phyloP scores from a whole-genome alignment of 75 land plant species.

The Azolla pinnata region DNA sequence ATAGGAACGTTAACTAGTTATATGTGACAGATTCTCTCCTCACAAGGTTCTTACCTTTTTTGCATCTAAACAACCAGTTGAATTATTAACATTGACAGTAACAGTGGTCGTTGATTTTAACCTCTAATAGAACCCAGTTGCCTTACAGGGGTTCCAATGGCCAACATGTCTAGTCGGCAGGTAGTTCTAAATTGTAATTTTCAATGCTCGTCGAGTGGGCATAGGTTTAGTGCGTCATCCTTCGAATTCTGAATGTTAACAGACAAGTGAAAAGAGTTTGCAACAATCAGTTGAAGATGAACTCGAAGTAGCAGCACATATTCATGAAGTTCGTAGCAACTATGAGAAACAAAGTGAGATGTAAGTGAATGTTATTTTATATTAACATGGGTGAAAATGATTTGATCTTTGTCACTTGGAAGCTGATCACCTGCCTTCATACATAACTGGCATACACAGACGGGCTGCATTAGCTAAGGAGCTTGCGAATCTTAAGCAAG shows the following conservation, averaged over 20 bases:
- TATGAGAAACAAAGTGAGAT: slow-evolving; percentile 68
- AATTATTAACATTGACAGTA: no score
- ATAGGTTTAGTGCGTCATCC: no score
- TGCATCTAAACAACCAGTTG: no score
- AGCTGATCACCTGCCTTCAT: not conserved
- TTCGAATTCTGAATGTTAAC: not conserved
- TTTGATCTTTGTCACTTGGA: no score
- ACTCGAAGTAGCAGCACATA: slow-evolving; percentile 71
- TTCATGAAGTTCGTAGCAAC: slow-evolving; percentile 89
- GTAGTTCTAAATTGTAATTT: slow-evolving; percentile 21
- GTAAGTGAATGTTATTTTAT: slow-evolving; percentile 64
- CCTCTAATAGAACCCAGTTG: no score
- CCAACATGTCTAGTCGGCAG: slow-evolving; percentile 37
- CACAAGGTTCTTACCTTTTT: no score
- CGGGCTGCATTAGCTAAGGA: slow-evolving; percentile 78
- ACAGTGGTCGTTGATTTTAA: no score
- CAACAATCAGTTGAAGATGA: slow-evolving; percentile 77
- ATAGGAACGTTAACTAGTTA: no score
- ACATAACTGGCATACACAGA: no score
- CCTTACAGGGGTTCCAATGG: slow-evolving; percentile 31
- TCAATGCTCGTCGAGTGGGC: no score
- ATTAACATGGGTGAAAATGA: no score
- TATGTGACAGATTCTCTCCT: no score
- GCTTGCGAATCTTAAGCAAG: slow-evolving; percentile 56
- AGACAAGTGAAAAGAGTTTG: slow-evolving; percentile 38